Evolutionary conservation across 129 eudicot species (phyloP), one percentile per base, ranked within the genome.

Genomic region (Glebionis coronaria): DNA sequence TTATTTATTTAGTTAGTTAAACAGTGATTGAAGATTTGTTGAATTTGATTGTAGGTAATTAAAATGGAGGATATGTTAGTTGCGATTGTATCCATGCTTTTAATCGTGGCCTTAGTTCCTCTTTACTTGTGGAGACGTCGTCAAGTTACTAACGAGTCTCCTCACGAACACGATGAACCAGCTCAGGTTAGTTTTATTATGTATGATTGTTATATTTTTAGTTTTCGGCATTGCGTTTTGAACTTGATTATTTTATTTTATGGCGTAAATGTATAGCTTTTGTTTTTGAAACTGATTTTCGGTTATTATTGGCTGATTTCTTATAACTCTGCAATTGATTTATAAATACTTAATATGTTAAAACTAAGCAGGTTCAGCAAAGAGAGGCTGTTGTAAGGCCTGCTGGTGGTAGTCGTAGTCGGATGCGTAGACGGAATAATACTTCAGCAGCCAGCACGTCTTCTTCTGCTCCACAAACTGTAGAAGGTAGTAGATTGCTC

Each of bases 401-500:
- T 3, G 54, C 75, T 70, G 87, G 82, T 42, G 86, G 80, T 46
- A 61, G 67, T 40, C 76, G 85, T 45, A 78, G 97, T 12, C 81
- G 99, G 56, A 93, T 93, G 99, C 97, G 99, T 29, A 76, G 99
- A 64, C 74, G 99, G 69, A 56, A 88, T 35, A 56, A 88, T 35
- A 85, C 96, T 55, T 50, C 94, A 12, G 89, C 76, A 20, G 95
- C 97, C 40, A 88, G 95, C 80, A 68, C 95, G 19, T 89, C 97
- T 12, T 89, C 97, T 12, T 75, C 94, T 11, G 94, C 94, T 27
- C 87, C 96, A 23, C 86, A 76, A n/a, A 29, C 73, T 71, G 77
- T 53, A n/a, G 96, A 88, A 23, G 25, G 25, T 23, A 23, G 25
- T 23, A 0, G 25, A 23, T 23, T 23, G 25, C 1, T 23, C 25